Evolutionary conservation across 352 stramenopile species (phyloP), one percentile per base, ranked within the genome.

Genomic region (Phytopythium boreale): DNA sequence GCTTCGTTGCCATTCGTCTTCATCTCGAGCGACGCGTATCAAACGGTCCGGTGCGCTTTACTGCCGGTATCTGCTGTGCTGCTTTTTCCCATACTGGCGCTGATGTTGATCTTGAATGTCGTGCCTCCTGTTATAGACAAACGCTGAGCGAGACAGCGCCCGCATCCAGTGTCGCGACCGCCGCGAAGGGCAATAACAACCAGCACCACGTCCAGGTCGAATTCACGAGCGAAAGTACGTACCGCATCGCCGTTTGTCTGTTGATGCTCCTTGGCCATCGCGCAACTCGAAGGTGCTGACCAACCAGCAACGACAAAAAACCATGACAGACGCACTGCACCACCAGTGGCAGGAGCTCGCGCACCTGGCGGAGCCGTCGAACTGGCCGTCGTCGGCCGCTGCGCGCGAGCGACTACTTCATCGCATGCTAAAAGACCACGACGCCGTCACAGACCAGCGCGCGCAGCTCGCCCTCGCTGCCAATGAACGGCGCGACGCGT

Each of bases 371-470:
- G 68, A 89, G 15, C 65, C 73, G 31, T 59, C 47, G 1, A 88
- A 90, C 43, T 93, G 82, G 81, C 84, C 82, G 11, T 61, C 63
- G 51, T 73, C 67, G 12, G 62, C 77, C 49, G 58, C 50, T n/a
- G 72, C 63, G 20, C 80, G 82, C 41, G 77, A 89, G 4, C 68
- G 77, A 14, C 59, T 92, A 43, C 84, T 87, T 65, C 77, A 92
- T 61, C 79, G 84, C 20, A 87, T 92, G 74, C 61, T 90, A n/a
- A 89, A 90, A 49, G 81, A 90, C 22, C 82, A 90, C 26, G 71
- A 72, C 0, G 66, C 69, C 0, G 53, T 84, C 10, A 52, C 72
- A n/a, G 75, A 75, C 26, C 71, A 84, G 36, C 75, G 81, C n/a
- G 49, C 69, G 20, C 71, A 88, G 44, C 63, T 76, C 22, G 62